Percentiles rank a stretch among this genome's conserved stretches.
Conservation (phyloP, 202 grass and related monocot genomes). For the Digitaria exilis region DNA sequence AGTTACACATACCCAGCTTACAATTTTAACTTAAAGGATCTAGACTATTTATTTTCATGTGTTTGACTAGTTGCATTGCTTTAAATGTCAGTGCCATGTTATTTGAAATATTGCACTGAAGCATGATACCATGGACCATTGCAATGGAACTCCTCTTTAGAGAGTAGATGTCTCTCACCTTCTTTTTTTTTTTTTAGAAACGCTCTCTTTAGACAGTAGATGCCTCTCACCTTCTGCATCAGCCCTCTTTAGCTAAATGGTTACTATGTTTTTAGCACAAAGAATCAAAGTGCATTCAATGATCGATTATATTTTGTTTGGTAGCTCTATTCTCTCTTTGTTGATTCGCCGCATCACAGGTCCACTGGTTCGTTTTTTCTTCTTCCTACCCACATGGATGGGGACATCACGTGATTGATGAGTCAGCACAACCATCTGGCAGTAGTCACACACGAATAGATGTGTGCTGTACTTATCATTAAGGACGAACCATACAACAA, state of each 20-base stretch:
- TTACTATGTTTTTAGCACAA: neutral
- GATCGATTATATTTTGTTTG: neutral
- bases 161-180: neutral
- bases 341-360: constrained; percentile 41
- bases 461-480: constrained; percentile 28
- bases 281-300: constrained; percentile 29
- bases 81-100: neutral
- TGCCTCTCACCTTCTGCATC: neutral
- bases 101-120: neutral
- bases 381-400: constrained; percentile 25
- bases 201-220: too few species aligned
- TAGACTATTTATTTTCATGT: neutral
- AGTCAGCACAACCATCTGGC: constrained; percentile 40
- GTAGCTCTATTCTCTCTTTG: constrained; percentile 22
- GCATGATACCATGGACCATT: neutral
- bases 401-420: constrained; percentile 39
- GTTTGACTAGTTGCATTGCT: neutral
- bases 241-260: neutral
- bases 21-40: neutral
- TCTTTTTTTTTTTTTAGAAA: too few species aligned
- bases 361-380: constrained; percentile 18
- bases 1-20: neutral
- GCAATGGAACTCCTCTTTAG: neutral
- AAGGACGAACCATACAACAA: constrained; percentile 9
- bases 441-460: constrained; percentile 21